Percentiles rank a stretch among this genome's conserved stretches.
phyloP scores from a whole-genome alignment of 805 yeast genomes.

The Candida oleophila region DNA sequence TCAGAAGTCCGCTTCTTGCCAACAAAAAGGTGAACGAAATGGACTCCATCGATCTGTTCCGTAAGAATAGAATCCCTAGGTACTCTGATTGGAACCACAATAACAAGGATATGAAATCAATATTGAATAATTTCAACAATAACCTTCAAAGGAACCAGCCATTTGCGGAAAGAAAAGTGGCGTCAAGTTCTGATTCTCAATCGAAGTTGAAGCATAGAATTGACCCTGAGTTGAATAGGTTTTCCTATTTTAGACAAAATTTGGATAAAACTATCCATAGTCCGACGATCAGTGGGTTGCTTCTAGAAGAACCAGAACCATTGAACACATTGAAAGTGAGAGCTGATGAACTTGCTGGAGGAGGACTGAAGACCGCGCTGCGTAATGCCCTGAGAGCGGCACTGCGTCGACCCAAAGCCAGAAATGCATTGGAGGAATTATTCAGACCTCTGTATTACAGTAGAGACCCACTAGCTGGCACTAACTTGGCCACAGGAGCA shows the following conservation, averaged over 20 bases:
- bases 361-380: conserved; percentile 7
- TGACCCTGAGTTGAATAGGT: conserved; percentile 49
- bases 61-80: conserved; percentile 36
- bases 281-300: conserved; percentile 78
- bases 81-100: background rate
- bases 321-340: conserved; percentile 18
- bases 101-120: background rate
- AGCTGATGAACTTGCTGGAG: conserved; percentile 7
- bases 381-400: conserved; percentile 5
- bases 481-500: conserved; percentile 1
- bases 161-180: background rate
- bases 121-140: background rate
- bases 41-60: conserved; percentile 26
- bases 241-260: conserved; percentile 91
- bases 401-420: conserved; percentile 4
- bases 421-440: conserved; percentile 17
- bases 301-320: conserved; percentile 19
- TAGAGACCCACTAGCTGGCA: background rate
- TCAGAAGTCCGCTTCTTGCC: conserved; percentile 26
- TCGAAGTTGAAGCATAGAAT: background rate
- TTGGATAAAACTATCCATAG: conserved; percentile 87
- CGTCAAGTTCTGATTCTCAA: background rate
- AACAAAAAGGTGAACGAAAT: conserved; percentile 32
- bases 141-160: background rate
- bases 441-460: conserved; percentile 25